Evolutionary conservation across 2,329 filamentous ascomycete genomes (phyloP).

Genomic region (Xylaria sp.): DNA sequence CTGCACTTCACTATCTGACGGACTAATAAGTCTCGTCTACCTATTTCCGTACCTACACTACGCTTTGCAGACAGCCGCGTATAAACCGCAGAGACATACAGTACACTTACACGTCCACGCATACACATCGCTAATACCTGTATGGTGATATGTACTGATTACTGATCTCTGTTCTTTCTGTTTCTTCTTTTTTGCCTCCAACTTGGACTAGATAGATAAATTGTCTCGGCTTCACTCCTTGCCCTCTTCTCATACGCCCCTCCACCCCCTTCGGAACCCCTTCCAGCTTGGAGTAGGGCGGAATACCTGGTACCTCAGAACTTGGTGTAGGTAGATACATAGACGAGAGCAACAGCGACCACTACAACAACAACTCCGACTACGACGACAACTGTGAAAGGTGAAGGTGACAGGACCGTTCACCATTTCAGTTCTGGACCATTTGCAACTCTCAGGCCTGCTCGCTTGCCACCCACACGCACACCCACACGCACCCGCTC

Average conservation of each 20-base stretch:
- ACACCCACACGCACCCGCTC: background rate
- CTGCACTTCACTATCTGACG: background rate
- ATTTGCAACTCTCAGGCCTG: no score
- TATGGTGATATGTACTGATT: conserved; percentile 13
- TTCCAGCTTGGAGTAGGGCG: conserved; percentile 5
- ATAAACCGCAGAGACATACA: conserved; percentile 2
- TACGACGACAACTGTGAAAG: background rate
- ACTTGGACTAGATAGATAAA: conserved; percentile 18
- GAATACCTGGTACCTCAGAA: background rate
- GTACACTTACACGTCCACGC: background rate
- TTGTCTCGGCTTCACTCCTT: conserved; percentile 7
- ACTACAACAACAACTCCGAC: background rate
- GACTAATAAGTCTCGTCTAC: background rate
- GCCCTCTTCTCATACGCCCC: conserved; percentile 7
- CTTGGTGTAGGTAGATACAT: background rate
- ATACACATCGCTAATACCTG: conserved; percentile 4
- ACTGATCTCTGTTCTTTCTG: conserved; percentile 26
- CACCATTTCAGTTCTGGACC: conserved; percentile 13
- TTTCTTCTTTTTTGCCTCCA: background rate
- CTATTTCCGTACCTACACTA: background rate
- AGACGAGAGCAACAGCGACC: background rate
- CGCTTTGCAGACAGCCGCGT: background rate
- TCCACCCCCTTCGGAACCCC: background rate
- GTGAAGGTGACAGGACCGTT: conserved; percentile 28
- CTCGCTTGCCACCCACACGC: background rate